Base-by-base conservation (phyloP, 2,329 filamentous ascomycete species). In the Aspergillus texensis region DNA sequence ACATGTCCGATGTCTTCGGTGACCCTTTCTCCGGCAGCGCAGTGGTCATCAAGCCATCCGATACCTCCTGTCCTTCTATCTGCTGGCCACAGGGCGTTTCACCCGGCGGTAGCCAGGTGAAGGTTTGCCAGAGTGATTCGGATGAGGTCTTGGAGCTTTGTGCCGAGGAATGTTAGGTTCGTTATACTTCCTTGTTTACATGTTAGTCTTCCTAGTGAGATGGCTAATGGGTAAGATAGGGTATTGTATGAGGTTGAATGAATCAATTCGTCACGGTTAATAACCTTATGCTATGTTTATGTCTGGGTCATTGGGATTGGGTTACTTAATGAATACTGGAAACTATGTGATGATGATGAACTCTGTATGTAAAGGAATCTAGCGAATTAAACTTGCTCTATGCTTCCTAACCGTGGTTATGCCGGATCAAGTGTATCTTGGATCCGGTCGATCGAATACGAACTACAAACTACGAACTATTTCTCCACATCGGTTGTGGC, bases 1-100 rank as follows among this genome's bases (percentile, higher is more conserved):
- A 81, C 58, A 68, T 82, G 61, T 78, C 75, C 6, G 76, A 79
- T 70, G 79, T 82, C 60, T 78, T 78, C 56, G 80, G 79, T 4
- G 76, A 80, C 61, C 72, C 80, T 11, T 82, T 82, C 68, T 69
- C 70, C 1, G 74, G 75, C 4, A 63, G 66, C 9, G 48, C 67
- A 0, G 57, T 78, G 12, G 60, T 59, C 1, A 68, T 78, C 10
- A 62, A 67, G 16, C 70, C 74, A 9, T 70, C 65, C 6, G 67
- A 75, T 30, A 41, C 60, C 3, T 58, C 54, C 4, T 78, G 77
- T 58, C 62, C 62, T 26, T 63, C 60, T 3, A 72, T 78, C 50
- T 75, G 72, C 57, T 79, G 77, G 77, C 41, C 70, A 2, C 62
- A 72, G 58, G 76, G 76, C 4, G 65, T 71, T 3, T 61, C 71